A percentile compares a stretch with the other conserved stretches of the same genome.
phyloP scores from a whole-genome alignment of 495 filamentous ascomycete genomes.

The Elaphomyces granulatus region DNA sequence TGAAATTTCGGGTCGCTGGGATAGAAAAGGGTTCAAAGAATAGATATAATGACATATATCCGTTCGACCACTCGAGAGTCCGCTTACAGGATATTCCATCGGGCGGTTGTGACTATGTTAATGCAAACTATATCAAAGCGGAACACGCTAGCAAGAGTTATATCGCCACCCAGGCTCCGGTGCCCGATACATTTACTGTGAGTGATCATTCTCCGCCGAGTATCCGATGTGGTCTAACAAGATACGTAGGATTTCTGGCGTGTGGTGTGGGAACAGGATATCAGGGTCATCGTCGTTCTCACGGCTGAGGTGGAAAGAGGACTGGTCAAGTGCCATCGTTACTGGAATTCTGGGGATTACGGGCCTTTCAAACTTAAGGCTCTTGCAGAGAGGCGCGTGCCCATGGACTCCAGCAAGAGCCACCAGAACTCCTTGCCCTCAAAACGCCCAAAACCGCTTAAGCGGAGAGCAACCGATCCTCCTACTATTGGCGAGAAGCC shows the following conservation, averaged over 20 bases:
- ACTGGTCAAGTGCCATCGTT: constrained; percentile 87
- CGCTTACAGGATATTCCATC: constrained; percentile 52
- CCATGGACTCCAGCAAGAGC: constrained; percentile 40
- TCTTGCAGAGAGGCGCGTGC: constrained; percentile 66
- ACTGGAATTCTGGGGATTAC: constrained; percentile 73
- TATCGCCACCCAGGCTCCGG: constrained; percentile 88
- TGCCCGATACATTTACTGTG: constrained; percentile 85
- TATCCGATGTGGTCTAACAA: too few relatives aligned
- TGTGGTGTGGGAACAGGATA: constrained; percentile 91
- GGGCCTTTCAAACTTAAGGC: constrained; percentile 63
- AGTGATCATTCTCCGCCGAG: constrained; percentile 20
- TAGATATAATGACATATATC: constrained; percentile 93
- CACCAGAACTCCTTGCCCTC: constrained; percentile 3
- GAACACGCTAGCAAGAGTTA: constrained; percentile 72
- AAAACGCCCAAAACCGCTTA: constrained; percentile 1
- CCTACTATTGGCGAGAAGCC: constrained; percentile 7
- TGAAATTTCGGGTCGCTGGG: constrained; percentile 54
- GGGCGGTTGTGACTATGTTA: constrained; percentile 89
- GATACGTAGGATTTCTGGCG: constrained; percentile 97
- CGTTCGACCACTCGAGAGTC: constrained; percentile 88
- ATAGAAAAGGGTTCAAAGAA: constrained; percentile 94
- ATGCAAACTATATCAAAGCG: constrained; percentile 75
- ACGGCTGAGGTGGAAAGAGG: constrained; percentile 94
- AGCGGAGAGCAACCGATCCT: constrained; percentile 7
- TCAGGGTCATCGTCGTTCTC: constrained; percentile 86